Evolutionary conservation across 2,329 filamentous ascomycete species (phyloP).

Genomic region (Phoma herbarum): DNA sequence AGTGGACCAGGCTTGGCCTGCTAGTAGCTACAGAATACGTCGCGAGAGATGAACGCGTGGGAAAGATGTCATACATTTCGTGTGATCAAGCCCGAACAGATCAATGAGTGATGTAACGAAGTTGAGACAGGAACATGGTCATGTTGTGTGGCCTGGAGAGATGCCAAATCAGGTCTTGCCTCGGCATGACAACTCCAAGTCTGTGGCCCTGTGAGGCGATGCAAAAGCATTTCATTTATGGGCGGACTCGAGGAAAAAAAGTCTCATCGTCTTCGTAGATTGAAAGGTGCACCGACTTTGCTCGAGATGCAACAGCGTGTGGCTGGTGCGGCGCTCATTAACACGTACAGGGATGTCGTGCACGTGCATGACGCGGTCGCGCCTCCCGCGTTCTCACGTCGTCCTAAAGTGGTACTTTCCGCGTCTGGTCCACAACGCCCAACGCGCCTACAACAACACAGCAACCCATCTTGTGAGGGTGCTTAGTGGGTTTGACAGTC

Average conservation of each 20-base stretch:
- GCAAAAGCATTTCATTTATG: not conserved
- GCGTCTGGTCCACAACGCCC: slow-evolving; percentile 27
- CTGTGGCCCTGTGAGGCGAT: not conserved
- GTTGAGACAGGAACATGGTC: not conserved
- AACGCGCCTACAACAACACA: slow-evolving; percentile 20
- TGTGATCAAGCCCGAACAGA: not conserved
- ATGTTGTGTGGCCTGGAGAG: not conserved
- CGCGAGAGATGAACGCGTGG: not conserved
- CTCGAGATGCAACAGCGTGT: not conserved
- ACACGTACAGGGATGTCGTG: slow-evolving; percentile 41
- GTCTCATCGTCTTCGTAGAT: no score
- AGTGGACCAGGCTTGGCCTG: slow-evolving; percentile 13
- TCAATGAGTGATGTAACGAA: not conserved
- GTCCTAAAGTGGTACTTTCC: slow-evolving; percentile 29
- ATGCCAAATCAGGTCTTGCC: not conserved
- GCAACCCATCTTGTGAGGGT: not conserved
- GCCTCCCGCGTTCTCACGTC: slow-evolving; percentile 43
- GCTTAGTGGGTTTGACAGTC: slow-evolving; percentile 1
- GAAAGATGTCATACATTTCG: not conserved
- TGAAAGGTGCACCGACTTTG: not conserved
- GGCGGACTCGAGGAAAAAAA: no score
- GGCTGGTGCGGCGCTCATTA: slow-evolving; percentile 30
- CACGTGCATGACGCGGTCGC: slow-evolving; percentile 31
- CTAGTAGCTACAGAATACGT: slow-evolving; percentile 11
- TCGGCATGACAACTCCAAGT: not conserved